These are phyloP conservation scores for Calocybe gambosa DNA, from an alignment of 1,284 basidiomycete species.

Conservation along the genomic window DNA sequence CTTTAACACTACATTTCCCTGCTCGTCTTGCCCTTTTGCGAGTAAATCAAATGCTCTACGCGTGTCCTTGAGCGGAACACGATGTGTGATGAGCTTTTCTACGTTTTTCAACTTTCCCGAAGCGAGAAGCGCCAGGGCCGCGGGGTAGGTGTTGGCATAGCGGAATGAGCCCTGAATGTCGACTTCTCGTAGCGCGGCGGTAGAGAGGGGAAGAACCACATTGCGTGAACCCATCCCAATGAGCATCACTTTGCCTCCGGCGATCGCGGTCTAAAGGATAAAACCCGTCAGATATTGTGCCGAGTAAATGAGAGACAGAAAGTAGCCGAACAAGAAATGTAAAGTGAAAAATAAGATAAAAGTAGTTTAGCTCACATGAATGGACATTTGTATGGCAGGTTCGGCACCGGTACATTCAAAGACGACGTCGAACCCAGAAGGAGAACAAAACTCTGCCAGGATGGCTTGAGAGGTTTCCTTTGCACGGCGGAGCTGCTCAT, in stretches of 20 bases:
- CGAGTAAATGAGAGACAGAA: neutral
- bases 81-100: constrained; percentile 77
- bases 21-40: constrained; percentile 66
- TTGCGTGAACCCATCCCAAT: constrained; percentile 93
- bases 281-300: constrained; percentile 12
- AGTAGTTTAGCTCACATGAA: constrained; percentile 74
- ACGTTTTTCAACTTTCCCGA: constrained; percentile 59
- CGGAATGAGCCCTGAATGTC: constrained; percentile 92
- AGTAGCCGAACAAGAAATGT: neutral
- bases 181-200: constrained; percentile 84
- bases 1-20: constrained; percentile 80
- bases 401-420: constrained; percentile 96
- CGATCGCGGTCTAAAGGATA: constrained; percentile 56
- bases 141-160: constrained; percentile 84
- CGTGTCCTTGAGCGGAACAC: constrained; percentile 62
- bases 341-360: constrained; percentile 1
- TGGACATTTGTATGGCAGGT: constrained; percentile 81
- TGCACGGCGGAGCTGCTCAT: constrained; percentile 63
- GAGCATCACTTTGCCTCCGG: constrained; percentile 87
- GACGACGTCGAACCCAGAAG: constrained; percentile 85
- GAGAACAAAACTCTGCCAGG: constrained; percentile 52
- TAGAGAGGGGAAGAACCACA: constrained; percentile 76
- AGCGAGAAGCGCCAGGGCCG: constrained; percentile 73
- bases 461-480: constrained; percentile 53
- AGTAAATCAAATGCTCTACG: constrained; percentile 77